phyloP scores from a whole-genome alignment of 2,329 filamentous ascomycete species.

The Neopestalotiopsis sp. region DNA sequence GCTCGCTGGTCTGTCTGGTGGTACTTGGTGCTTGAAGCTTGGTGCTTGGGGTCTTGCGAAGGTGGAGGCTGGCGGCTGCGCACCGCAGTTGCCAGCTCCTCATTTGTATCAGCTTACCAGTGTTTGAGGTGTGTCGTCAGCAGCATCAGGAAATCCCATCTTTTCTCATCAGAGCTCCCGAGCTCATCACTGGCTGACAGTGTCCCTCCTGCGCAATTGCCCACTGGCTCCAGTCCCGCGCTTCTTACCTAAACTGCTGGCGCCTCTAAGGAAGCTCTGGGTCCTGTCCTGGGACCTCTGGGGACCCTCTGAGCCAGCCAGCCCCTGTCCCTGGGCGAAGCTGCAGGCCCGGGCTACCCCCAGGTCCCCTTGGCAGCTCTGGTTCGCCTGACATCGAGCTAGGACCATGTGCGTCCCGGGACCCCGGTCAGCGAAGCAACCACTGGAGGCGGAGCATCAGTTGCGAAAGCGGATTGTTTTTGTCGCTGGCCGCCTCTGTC shows the following conservation, averaged over 20 bases:
- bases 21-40: background rate
- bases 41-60: background rate
- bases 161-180: background rate
- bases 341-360: background rate
- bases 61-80: background rate
- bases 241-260: background rate
- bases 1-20: too few relatives aligned
- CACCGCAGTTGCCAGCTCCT: background rate
- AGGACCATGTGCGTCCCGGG: background rate
- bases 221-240: background rate
- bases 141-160: background rate
- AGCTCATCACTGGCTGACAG: background rate
- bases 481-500: background rate
- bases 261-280: background rate
- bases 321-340: background rate
- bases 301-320: background rate
- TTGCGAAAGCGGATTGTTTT: background rate
- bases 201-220: background rate
- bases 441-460: conserved; percentile 1
- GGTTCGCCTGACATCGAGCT: background rate
- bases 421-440: background rate
- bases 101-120: background rate
- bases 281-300: background rate
- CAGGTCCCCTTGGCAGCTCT: background rate
- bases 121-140: background rate